These are phyloP conservation scores for Coprinopsis marcescibilis DNA, from an alignment of 768 basidiomycete genomes.

Conservation along the genomic window DNA sequence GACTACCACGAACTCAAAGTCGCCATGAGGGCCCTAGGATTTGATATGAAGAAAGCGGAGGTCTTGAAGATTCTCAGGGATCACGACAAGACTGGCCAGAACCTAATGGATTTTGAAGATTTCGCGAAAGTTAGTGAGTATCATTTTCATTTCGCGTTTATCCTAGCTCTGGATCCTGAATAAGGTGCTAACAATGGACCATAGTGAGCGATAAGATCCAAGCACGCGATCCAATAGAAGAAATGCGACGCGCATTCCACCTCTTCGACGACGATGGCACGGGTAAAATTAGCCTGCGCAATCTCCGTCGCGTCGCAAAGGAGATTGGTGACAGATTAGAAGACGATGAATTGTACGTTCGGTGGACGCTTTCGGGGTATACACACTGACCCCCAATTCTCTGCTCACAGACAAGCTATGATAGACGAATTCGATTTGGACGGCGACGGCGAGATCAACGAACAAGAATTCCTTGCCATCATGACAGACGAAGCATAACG, in stretches of 20 bases:
- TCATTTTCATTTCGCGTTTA: not conserved
- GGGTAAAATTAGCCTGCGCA: slow-evolving; percentile 88
- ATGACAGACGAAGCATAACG: slow-evolving; percentile 86
- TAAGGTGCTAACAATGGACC: slow-evolving; percentile 11
- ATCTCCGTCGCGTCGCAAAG: slow-evolving; percentile 89
- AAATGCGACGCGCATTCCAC: slow-evolving; percentile 93
- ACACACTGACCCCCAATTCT: not conserved
- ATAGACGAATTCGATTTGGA: slow-evolving; percentile 99
- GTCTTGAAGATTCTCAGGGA: slow-evolving; percentile 92
- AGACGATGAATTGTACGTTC: slow-evolving; percentile 90
- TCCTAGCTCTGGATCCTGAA: slow-evolving; percentile 2
- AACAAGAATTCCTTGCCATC: slow-evolving; percentile 94
- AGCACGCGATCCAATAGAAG: slow-evolving; percentile 92
- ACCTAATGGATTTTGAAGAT: slow-evolving; percentile 87
- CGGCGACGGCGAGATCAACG: slow-evolving; percentile 95
- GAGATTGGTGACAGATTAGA: slow-evolving; percentile 94
- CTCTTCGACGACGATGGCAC: slow-evolving; percentile 95
- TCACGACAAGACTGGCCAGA: slow-evolving; percentile 77
- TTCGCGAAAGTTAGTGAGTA: slow-evolving; percentile 89
- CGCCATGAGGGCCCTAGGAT: slow-evolving; percentile 95
- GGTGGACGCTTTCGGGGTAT: not conserved
- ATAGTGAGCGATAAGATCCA: slow-evolving; percentile 93
- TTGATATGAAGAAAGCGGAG: slow-evolving; percentile 98
- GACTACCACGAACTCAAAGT: slow-evolving; percentile 99
- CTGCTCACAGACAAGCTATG: slow-evolving; percentile 83